Percentiles rank a stretch among this genome's conserved stretches.
phyloP scores from a whole-genome alignment of 164 flowering plant species.

The Vitis cinerea region DNA sequence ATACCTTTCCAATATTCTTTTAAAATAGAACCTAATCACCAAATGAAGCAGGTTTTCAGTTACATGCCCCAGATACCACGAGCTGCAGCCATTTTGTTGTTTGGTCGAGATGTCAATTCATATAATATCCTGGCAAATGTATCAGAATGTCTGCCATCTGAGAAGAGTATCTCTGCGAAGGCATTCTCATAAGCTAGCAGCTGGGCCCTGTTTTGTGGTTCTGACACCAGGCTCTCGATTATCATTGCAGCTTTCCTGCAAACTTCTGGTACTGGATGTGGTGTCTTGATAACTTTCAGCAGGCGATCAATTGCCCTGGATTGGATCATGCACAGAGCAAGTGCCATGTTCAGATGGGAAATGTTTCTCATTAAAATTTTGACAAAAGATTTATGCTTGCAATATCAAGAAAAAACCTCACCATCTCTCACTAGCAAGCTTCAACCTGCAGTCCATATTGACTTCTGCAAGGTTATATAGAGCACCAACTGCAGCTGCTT shows the following conservation, averaged over 20 bases:
- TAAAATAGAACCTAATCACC: not conserved
- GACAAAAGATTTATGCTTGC: too few species aligned
- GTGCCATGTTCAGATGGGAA: not conserved
- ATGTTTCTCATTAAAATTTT: too few species aligned
- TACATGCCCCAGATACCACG: conserved; percentile 96
- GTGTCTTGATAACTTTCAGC: conserved; percentile 70
- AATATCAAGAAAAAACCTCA: conserved; percentile 13
- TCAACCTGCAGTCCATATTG: conserved; percentile 87
- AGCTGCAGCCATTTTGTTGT: conserved; percentile 62
- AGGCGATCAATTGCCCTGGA: conserved; percentile 91
- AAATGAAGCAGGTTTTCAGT: conserved; percentile 3
- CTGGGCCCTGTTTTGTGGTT: conserved; percentile 79
- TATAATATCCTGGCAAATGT: conserved; percentile 87
- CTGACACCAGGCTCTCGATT: conserved; percentile 80
- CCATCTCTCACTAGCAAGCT: conserved; percentile 97
- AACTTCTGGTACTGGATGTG: conserved; percentile 92
- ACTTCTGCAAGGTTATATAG: conserved; percentile 90
- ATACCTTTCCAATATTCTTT: not conserved
- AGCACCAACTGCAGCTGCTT: conserved; percentile 95
- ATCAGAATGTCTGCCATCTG: conserved; percentile 76
- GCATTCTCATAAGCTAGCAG: conserved; percentile 87
- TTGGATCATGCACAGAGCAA: not conserved
- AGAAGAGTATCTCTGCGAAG: conserved; percentile 83
- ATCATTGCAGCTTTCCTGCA: conserved; percentile 92
- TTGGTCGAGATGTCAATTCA: conserved; percentile 85